phyloP scores from a whole-genome alignment of 805 yeast species.

The Candida succiphila region DNA sequence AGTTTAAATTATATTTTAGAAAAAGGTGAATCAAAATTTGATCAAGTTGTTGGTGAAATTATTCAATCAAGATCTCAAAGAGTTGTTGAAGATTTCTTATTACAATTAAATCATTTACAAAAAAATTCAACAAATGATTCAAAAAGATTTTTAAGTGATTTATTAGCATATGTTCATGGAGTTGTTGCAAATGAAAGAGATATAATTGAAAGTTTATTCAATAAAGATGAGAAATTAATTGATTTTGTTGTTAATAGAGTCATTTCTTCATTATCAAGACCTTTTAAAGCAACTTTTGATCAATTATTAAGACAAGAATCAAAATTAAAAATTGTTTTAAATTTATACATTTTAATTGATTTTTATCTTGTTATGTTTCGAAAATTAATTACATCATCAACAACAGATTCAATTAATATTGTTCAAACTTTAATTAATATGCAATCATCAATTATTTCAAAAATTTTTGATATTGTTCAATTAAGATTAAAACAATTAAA shows the following conservation, averaged over 20 bases:
- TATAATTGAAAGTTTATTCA: constrained; percentile 53
- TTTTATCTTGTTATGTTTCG: constrained; percentile 64
- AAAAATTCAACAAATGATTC: constrained; percentile 62
- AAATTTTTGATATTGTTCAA: constrained; percentile 30
- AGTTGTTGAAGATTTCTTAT: constrained; percentile 57
- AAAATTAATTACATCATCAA: constrained; percentile 23
- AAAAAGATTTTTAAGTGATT: constrained; percentile 72
- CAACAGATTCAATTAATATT: constrained; percentile 2
- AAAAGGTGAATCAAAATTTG: constrained; percentile 40
- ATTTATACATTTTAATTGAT: constrained; percentile 52
- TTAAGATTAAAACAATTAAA: constrained; percentile 24
- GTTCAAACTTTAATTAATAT: constrained; percentile 19
- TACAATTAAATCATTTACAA: constrained; percentile 30
- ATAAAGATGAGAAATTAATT: constrained; percentile 22
- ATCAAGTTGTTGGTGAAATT: constrained; percentile 51
- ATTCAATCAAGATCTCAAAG: constrained; percentile 57
- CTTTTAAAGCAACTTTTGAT: constrained; percentile 54
- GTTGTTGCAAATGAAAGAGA: constrained; percentile 84
- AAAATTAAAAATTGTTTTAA: constrained; percentile 42
- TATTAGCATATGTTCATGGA: constrained; percentile 81
- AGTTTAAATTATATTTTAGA: constrained; percentile 19
- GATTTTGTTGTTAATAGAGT: constrained; percentile 35
- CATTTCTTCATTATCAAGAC: constrained; percentile 47
- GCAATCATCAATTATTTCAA: constrained; percentile 24
- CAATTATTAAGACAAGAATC: constrained; percentile 59